Base-by-base conservation (phyloP, 768 basidiomycete genomes). In the Naganishia antarctica region DNA sequence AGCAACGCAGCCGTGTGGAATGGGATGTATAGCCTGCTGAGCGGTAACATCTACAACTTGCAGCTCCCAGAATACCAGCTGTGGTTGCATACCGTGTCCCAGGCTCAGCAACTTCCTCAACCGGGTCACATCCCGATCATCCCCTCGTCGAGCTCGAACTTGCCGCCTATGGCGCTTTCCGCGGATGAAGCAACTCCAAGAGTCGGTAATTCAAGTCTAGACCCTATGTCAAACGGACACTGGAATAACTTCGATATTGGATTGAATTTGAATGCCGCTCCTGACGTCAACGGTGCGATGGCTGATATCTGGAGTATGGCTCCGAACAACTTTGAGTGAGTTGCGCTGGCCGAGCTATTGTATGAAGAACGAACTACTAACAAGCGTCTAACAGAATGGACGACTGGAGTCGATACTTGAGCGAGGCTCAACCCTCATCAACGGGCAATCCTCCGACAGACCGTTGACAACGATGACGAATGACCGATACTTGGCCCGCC, bases 301-400 rank as follows among this genome's bases (percentile, higher is more conserved):
- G 57, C 51, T 23, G 53, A 63, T 32, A 63, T 67, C 28, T 67
- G 66, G 66, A 63, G 61, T 25, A 63, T 63, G 66, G 66, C 66
- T 26, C 66, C 66, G 37, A 45, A 45, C 11, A 57, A 51, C 18
- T 67, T 67, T 53, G 66, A 67, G 66, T 67, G 61, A 59, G 66
- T 67, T 41, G 29, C 13, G 16, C 51, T 29, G 4, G 7, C 26
- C 29, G 1, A 34, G 12, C 34, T 59, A 15, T 18, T 41, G 2
- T 15, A 1, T 57, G 16, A 41, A n/a, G n/a, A n/a, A n/a, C n/a
- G n/a, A n/a, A n/a, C n/a, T n/a, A n/a, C n/a, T n/a, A n/a, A n/a
- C n/a, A n/a, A n/a, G 43, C 18, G 16, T 31, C 29, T 6, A 2
- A 18, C 25, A 67, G 66, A 43, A 67, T 67, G 66, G 66, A 67